phyloP scores from a whole-genome alignment of 2,329 filamentous ascomycete genomes.

The Fusarium lateritium region DNA sequence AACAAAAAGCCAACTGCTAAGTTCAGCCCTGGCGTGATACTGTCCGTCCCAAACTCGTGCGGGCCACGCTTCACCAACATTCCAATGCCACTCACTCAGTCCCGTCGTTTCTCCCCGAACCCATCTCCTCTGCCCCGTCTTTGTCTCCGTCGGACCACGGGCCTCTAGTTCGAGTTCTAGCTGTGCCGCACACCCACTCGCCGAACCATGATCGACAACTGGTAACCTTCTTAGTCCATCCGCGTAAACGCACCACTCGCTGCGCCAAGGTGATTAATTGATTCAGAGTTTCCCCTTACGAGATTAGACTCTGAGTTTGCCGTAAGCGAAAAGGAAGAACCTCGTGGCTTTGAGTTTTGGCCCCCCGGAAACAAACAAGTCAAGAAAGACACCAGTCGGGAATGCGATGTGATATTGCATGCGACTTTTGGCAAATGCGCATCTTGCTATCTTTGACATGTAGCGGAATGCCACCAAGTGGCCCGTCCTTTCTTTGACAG shows the following conservation, averaged over 20 bases:
- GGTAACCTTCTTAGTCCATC: conserved; percentile 16
- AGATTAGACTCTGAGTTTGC: conserved; percentile 14
- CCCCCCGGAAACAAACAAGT: conserved; percentile 10
- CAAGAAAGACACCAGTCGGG: conserved; percentile 10
- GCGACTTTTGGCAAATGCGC: conserved; percentile 14
- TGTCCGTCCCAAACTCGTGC: conserved; percentile 14
- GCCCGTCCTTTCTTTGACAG: conserved; percentile 15
- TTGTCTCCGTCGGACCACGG: conserved; percentile 22
- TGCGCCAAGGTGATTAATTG: neutral
- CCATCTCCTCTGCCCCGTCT: conserved; percentile 26
- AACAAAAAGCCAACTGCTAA: conserved; percentile 7
- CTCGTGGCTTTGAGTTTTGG: conserved; percentile 2
- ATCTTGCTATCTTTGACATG: conserved; percentile 17
- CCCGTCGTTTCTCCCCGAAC: conserved; percentile 43
- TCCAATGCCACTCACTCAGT: conserved; percentile 24
- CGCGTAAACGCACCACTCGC: conserved; percentile 20
- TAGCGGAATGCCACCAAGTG: conserved; percentile 18
- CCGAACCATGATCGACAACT: conserved; percentile 45
- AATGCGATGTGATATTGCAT: conserved; percentile 20
- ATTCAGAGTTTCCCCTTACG: neutral
- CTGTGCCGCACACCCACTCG: conserved; percentile 36
- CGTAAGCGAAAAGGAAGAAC: conserved; percentile 1
- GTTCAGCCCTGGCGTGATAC: conserved; percentile 27
- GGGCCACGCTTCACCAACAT: conserved; percentile 34
- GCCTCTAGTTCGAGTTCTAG: conserved; percentile 1